A percentile compares a stretch with the other conserved stretches of the same genome.
Conservation (phyloP, 2,329 filamentous ascomycete genomes). For the Trichoderma simmonsii region DNA sequence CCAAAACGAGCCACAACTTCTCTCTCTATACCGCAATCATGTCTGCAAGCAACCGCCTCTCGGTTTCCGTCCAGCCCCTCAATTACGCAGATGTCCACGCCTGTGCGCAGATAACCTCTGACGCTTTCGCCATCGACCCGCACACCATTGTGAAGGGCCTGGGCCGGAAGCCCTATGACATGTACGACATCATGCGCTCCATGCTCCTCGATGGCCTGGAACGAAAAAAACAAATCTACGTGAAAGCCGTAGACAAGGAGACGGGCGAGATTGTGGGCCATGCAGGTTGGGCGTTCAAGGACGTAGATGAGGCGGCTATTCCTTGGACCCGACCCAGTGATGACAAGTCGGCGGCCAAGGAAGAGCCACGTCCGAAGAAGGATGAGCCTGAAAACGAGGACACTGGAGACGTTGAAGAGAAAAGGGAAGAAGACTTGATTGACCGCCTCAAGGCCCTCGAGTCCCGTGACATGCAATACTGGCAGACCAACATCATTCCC, state of each 20-base stretch:
- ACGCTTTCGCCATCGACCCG: conserved; percentile 17
- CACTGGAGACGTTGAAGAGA: no score
- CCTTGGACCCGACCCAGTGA: background rate
- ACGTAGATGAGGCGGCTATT: background rate
- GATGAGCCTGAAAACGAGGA: no score
- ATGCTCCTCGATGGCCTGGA: conserved; percentile 9
- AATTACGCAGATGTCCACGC: conserved; percentile 17
- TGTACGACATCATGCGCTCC: conserved; percentile 14
- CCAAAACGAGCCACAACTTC: no score
- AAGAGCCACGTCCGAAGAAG: no score
- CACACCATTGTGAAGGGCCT: conserved; percentile 20
- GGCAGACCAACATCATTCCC: conserved; percentile 14
- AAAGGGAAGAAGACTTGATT: no score
- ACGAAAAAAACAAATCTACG: conserved; percentile 13
- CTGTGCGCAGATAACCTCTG: conserved; percentile 12
- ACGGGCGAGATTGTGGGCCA: conserved; percentile 16
- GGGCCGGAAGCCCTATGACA: conserved; percentile 18
- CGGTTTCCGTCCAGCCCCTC: conserved; percentile 16
- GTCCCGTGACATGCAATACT: conserved; percentile 17
- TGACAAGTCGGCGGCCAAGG: no score
- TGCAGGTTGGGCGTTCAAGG: conserved; percentile 17
- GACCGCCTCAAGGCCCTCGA: background rate
- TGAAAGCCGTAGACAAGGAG: conserved; percentile 17
- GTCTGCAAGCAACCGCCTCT: background rate
- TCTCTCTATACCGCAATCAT: background rate